Percentiles rank a stretch among this genome's conserved stretches.
phyloP scores from a whole-genome alignment of 805 yeast species.

The Wickerhamiella azyma region DNA sequence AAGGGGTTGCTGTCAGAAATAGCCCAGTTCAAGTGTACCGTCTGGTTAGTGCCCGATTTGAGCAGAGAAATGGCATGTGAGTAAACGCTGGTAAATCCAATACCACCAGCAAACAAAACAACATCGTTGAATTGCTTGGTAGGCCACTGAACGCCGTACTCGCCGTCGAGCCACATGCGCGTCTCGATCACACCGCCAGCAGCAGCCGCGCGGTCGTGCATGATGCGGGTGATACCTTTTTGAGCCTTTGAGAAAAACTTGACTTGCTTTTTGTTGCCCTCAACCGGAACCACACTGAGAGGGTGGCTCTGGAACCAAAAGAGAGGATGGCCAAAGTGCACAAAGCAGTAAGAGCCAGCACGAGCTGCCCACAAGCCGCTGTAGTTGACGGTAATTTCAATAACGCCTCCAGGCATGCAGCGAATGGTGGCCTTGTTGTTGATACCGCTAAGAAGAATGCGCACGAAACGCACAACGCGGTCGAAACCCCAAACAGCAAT shows the following conservation, averaged over 20 bases:
- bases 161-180: conserved; percentile 41
- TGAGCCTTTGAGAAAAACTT: conserved; percentile 13
- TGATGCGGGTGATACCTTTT: conserved; percentile 13
- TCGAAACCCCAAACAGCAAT: conserved; percentile 63
- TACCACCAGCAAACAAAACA: conserved; percentile 42
- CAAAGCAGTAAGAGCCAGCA: conserved; percentile 45
- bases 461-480: conserved; percentile 5
- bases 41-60: conserved; percentile 14
- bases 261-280: conserved; percentile 1
- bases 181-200: conserved; percentile 18
- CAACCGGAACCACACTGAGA: conserved; percentile 33
- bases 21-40: conserved; percentile 45
- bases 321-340: conserved; percentile 37
- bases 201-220: conserved; percentile 7
- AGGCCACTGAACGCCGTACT: conserved; percentile 32
- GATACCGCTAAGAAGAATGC: conserved; percentile 1
- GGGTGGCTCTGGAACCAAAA: conserved; percentile 63
- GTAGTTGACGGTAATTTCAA: conserved; percentile 19
- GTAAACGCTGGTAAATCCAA: conserved; percentile 43
- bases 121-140: conserved; percentile 29
- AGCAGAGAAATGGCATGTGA: conserved; percentile 7
- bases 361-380: conserved; percentile 35
- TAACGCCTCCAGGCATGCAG: conserved; percentile 25
- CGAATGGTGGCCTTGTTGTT: conserved; percentile 4
- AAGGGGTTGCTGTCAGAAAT: conserved; percentile 40